These are phyloP conservation scores for Cotoneaster glaucophyllus DNA, from an alignment of 306 rosid genomes.

Conservation along the genomic window DNA sequence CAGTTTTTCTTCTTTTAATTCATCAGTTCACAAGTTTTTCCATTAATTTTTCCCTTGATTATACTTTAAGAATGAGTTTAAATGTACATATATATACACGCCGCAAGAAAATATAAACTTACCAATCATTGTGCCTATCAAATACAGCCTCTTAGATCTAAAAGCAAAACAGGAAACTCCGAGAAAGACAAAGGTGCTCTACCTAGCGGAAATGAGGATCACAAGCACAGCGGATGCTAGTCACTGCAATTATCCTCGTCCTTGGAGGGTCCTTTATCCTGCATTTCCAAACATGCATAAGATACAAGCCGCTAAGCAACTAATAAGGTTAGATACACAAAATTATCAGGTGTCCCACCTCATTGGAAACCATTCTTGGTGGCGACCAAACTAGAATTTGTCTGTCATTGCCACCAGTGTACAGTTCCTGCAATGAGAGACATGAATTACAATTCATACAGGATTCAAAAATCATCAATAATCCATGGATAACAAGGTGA, in stretches of 20 bases:
- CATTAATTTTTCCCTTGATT: not conserved
- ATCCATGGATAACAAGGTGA: not conserved
- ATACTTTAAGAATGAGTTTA: not conserved
- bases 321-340: not conserved
- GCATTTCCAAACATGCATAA: constrained; percentile 37
- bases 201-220: not conserved
- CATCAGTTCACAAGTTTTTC: not conserved
- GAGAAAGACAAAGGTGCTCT: not conserved
- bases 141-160: not conserved
- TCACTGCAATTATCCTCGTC: constrained; percentile 86
- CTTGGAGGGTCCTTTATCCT: constrained; percentile 44
- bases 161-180: not conserved
- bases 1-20: not conserved
- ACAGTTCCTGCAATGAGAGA: constrained; percentile 57
- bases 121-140: not conserved
- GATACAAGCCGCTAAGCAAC: constrained; percentile 6
- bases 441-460: not conserved
- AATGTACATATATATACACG: constrained; percentile 4
- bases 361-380: constrained; percentile 38
- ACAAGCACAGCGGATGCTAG: constrained; percentile 23
- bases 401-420: constrained; percentile 90
- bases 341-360: constrained; percentile 34
- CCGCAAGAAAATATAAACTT: not conserved
- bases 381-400: constrained; percentile 93
- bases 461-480: not conserved